Conservation (phyloP, 345 rosid species). For the Citrus cavaleriei region DNA sequence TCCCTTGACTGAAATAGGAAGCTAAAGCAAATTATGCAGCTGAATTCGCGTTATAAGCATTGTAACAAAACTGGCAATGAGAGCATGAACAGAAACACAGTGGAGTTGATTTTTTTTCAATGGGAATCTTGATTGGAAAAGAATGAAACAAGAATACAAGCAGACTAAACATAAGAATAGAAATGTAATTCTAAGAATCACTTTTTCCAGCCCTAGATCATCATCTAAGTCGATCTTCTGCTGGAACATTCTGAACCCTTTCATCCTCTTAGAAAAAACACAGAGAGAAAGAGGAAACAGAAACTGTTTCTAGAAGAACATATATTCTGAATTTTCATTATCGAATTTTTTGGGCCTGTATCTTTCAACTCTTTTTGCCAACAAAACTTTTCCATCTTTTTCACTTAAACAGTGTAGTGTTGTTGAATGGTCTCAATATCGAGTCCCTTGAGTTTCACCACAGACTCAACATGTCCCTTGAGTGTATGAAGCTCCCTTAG, state of each 20-base stretch:
- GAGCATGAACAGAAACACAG: not conserved
- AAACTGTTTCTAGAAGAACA: not conserved
- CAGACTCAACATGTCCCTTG: conserved; percentile 92
- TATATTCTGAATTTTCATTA: not conserved
- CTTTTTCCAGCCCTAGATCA: conserved; percentile 8
- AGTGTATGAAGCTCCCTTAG: conserved; percentile 86
- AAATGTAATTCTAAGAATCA: not conserved
- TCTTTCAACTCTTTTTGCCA: not conserved
- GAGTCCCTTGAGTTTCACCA: conserved; percentile 89
- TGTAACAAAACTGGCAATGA: not conserved
- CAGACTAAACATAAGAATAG: not conserved
- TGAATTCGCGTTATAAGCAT: too few relatives aligned
- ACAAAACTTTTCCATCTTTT: not conserved
- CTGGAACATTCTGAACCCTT: conserved; percentile 21
- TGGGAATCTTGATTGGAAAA: not conserved
- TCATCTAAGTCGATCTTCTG: conserved; percentile 6
- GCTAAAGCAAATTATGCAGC: too few relatives aligned
- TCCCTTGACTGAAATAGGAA: too few relatives aligned
- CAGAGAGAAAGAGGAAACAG: not conserved
- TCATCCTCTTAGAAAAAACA: conserved; percentile 7
- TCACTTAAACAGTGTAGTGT: conserved; percentile 72
- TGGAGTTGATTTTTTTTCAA: not conserved
- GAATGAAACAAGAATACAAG: not conserved
- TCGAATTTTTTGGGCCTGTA: not conserved
- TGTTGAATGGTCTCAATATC: conserved; percentile 88